A percentile compares a stretch with the other conserved stretches of the same genome.
These are phyloP conservation scores for Schizophyllum commune DNA, from an alignment of 1,284 basidiomycete genomes.

Conservation along the genomic window DNA sequence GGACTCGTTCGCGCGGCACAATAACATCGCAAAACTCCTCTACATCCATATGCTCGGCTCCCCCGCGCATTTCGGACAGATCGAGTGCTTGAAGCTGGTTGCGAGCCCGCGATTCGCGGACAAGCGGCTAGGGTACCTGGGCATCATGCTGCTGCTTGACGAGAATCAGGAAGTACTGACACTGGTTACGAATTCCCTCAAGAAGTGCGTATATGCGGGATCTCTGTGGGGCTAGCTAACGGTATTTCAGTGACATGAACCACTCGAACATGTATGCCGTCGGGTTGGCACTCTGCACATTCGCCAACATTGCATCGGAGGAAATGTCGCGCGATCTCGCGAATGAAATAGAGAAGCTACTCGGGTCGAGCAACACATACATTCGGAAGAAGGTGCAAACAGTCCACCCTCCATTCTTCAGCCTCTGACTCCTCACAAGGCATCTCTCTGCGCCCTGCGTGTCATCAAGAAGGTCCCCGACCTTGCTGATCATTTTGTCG, in stretches of 20 bases:
- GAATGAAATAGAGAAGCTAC: slow-evolving; percentile 95
- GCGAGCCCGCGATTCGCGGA: slow-evolving; percentile 97
- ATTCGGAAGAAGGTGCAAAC: slow-evolving; percentile 89
- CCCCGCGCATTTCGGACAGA: slow-evolving; percentile 98
- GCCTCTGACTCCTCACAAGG: slow-evolving; percentile 38
- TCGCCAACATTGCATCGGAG: slow-evolving; percentile 98
- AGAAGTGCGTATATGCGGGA: slow-evolving; percentile 66
- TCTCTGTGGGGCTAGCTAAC: slow-evolving; percentile 5
- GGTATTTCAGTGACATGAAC: slow-evolving; percentile 85
- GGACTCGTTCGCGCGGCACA: slow-evolving; percentile 87
- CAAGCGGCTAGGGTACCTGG: slow-evolving; percentile 94
- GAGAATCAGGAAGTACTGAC: slow-evolving; percentile 98
- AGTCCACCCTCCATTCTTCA: slow-evolving; percentile 1
- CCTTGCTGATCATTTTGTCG: slow-evolving; percentile 87
- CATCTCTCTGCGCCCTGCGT: slow-evolving; percentile 92
- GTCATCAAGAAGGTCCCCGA: slow-evolving; percentile 97
- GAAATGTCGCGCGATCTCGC: slow-evolving; percentile 97
- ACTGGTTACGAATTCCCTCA: slow-evolving; percentile 95
- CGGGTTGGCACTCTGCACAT: slow-evolving; percentile 94
- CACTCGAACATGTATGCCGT: slow-evolving; percentile 99
- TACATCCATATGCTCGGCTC: slow-evolving; percentile 99
- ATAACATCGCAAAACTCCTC: slow-evolving; percentile 96
- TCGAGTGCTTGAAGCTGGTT: slow-evolving; percentile 98
- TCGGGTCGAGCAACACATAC: slow-evolving; percentile 97
- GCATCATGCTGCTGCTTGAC: slow-evolving; percentile 96